phyloP scores from a whole-genome alignment of 345 rosid genomes.

The Eucalyptus fibrosa region DNA sequence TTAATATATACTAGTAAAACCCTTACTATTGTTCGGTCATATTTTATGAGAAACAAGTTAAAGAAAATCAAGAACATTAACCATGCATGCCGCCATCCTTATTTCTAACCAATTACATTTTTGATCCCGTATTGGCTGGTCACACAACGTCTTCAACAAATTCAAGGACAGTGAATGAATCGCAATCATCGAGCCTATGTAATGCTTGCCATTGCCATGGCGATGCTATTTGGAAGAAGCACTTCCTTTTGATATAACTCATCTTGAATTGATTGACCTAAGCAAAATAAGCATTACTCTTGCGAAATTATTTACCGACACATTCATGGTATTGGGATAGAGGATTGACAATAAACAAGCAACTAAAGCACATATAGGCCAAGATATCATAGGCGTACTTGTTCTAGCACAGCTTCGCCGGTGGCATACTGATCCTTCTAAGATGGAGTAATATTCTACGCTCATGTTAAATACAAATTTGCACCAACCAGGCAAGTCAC shows the following conservation, averaged over 20 bases:
- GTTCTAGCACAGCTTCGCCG: accelerated
- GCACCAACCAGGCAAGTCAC: too few species aligned
- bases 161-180: too few species aligned
- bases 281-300: background rate
- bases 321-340: background rate
- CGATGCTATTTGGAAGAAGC: too few species aligned
- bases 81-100: accelerated
- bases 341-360: too few species aligned
- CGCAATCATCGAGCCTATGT: too few species aligned
- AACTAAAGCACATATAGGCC: too few species aligned
- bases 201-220: too few species aligned
- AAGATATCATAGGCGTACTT: accelerated
- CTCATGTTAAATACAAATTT: too few species aligned
- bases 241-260: background rate
- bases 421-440: too few species aligned
- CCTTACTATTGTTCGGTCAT: background rate
- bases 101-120: too few species aligned
- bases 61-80: background rate
- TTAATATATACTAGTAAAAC: background rate
- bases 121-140: too few species aligned
- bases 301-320: background rate
- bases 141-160: too few species aligned
- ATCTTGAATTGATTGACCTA: background rate
- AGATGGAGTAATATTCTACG: accelerated
- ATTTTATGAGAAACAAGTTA: background rate